Percentiles rank a stretch among this genome's conserved stretches.
Conservation (phyloP, 495 filamentous ascomycete genomes). For the Chaetomium tenue region DNA sequence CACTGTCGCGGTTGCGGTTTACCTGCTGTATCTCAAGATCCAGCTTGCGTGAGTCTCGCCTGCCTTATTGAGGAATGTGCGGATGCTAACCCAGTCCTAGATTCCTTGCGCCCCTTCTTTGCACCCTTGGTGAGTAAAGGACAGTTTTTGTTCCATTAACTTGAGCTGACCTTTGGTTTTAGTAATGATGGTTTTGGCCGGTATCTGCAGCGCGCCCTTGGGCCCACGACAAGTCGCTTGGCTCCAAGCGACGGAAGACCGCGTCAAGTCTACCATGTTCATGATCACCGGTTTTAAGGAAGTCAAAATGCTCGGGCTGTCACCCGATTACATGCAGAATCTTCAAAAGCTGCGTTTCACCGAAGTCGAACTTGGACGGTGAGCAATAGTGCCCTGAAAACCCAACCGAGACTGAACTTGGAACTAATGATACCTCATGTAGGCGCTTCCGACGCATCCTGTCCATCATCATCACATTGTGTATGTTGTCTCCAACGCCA, state of each 20-base stretch:
- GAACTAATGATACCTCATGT: background rate
- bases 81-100: background rate
- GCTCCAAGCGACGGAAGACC: constrained; percentile 11
- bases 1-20: constrained; percentile 14
- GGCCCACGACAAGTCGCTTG: constrained; percentile 15
- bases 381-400: background rate
- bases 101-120: constrained; percentile 15
- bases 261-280: constrained; percentile 18
- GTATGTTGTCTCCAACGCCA: background rate
- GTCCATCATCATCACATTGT: constrained; percentile 15
- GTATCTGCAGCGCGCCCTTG: constrained; percentile 14
- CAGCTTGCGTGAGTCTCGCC: constrained; percentile 14
- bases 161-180: background rate
- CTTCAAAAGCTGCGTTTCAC: constrained; percentile 11
- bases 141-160: background rate
- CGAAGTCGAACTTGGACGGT: constrained; percentile 12
- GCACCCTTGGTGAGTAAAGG: constrained; percentile 7
- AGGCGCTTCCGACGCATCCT: constrained; percentile 17
- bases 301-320: constrained; percentile 16
- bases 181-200: constrained; percentile 18
- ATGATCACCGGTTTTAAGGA: constrained; percentile 19
- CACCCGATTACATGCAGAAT: constrained; percentile 13
- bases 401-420: background rate
- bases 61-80: too few relatives aligned
- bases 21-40: constrained; percentile 14